Evolutionary conservation across 225 moss, liverwort and hornwort species (phyloP), one percentile per base, ranked within the genome.

Genomic region (Bryoerythrophyllum caledonicum): DNA sequence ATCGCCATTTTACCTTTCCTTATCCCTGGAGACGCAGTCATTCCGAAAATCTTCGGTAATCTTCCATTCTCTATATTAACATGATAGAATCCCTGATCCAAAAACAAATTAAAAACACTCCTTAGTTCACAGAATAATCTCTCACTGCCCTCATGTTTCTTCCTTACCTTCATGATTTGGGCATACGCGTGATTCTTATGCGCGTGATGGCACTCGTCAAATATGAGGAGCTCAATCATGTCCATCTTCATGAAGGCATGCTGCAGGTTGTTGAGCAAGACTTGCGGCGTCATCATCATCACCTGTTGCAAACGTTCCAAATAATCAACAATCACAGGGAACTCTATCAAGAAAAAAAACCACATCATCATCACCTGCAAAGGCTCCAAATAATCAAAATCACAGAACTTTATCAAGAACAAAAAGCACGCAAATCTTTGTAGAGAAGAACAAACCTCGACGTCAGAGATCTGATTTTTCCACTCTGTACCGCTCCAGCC

Each of bases 161-260:
- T n/a, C n/a, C n/a, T 62, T 83, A 93, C 99, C 84, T 91, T 89
- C 99, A 99, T 99, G 60, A 99, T 93, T 77, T 86, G 92, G 70
- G 90, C 91, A 82, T 99, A 99, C 3, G 95, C 85, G 70, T 95
- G 92, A 64, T 92, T 93, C 37, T 90, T 92, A 3, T 86, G 83
- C 7, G 99, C 92, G 60, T 99, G 99, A 75, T 99, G 99, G 70
- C 99, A 99, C 72, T 99, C 99, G 41, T 99, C 99, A 56, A 99
- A 90, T 56, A 99, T 90, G 68, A 99, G 85, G 55, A 99, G 85
- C 84, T 95, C 99, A 19, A 99, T 84, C 8, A 76, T 83, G 67
- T 88, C 89, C 84, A 99, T 75, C 78, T 90, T 95, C 67, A 99
- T 71, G 64, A 93, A 93, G 2, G 86, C 95, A 20, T 95, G 91